Base-by-base conservation (phyloP, 148 eudicot species). In the Rhododendron ovatum region DNA sequence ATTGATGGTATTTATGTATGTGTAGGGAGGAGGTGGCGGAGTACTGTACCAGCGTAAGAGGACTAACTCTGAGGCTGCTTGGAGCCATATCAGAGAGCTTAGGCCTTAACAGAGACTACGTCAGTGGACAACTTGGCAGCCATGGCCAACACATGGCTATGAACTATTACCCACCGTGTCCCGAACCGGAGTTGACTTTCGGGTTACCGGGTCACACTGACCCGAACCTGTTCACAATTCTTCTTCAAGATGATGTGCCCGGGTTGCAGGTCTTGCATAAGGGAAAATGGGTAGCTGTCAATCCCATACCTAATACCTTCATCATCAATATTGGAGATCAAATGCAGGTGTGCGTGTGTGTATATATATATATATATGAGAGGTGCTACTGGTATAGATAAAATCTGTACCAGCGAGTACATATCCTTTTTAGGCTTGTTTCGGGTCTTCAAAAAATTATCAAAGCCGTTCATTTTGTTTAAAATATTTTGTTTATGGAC, bases 91-190 rank as follows among this genome's bases (percentile, higher is more conserved):
- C 88, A 17, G 86, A 87, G 69, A 87, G 88, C 79, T 51, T 87
- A 24, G 88, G 86, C 4, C 86, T 87, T 39, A 69, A 83, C 4
- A 78, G 45, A 35, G 83, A 83, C 2, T 78, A 39, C 79, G 78
- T 87, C 17, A 67, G 43, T 28, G 63, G 48, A 22, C 35, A 67
- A n/a, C 24, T 87, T 24, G 88, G 88, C n/a, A 24, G 67, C 69
- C 88, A 87, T 17, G 86, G 86, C 13, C 88, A 87, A 14, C 86
- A 87, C 79, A 87, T 87, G 88, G 88, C 88, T 0, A 78, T 87
- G 78, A 87, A 83, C 65, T 87, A 82, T 22, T 87, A 87, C 20
- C 88, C 88, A 1, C 83, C 88, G 14, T 87, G 88, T 78, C 88
- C 88, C 5, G 71, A 87, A 50, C 88, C 88, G 8, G 86, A 87